Base-by-base conservation (phyloP, 352 stramenopile genomes). In the Globisporangium iwayamae region DNA sequence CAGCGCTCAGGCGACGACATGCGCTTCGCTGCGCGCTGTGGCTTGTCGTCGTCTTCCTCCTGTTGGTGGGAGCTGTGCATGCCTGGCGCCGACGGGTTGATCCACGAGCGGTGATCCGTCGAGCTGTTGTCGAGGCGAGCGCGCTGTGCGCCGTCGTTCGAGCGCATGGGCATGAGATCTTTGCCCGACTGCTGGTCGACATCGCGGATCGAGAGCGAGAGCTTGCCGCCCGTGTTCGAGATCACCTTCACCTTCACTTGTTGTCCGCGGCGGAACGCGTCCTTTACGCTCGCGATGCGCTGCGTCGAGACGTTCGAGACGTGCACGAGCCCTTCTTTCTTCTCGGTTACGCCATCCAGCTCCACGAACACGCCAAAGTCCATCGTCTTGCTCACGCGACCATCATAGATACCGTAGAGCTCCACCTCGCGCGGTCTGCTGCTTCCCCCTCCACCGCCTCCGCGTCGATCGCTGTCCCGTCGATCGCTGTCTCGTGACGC, bases 361-460 rank as follows among this genome's bases (percentile, higher is more conserved):
- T 98, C 95, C 4, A 99, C 94, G 75, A 99, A 98, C 25, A 96
- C 87, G 9, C 97, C 97, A 89, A 98, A 99, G 64, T 99, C 96
- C 74, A 98, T 94, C 28, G 98, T 79, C 65, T 98, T 98, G 61
- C 80, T 84, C 18, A 99, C 93, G 9, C 75, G 83, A 20, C 93
- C 97, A 39, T 94, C 81, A 68, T 99, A 99, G 66, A 99, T 99
- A 43, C 81, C 74, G 74, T 99, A 97, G 38, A 99, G 69, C 69
- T 98, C 84, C 30, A 96, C 53, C 34, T 81, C 66, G 11, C 71
- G 56, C 28, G 59, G 55, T 41, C 57, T 69, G 46, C 63, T 66
- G 67, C 62, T 81, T 28, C 52, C 22, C 11, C 53, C 32, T 20
- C 32, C 16, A 30, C 7, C n/a, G 11, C 46, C 47, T 46, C 28